Evolutionary conservation across 2,329 filamentous ascomycete species (phyloP), one percentile per base, ranked within the genome.

Genomic region (Ascochyta rabiei): DNA sequence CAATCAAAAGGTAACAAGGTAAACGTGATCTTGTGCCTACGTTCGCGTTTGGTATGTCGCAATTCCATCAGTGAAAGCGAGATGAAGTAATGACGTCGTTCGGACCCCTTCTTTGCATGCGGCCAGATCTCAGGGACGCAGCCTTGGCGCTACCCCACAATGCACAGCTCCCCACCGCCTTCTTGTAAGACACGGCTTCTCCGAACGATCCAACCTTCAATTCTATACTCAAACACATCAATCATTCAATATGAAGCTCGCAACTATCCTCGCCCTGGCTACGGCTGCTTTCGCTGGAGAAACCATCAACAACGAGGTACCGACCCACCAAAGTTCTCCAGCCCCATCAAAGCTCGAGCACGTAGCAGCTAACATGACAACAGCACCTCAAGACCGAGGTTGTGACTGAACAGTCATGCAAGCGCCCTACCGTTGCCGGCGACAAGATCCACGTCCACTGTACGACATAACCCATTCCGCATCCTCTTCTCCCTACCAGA

Each of bases 401-500:
- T 63, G 89, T 87, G 46, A 82, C 86, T 55, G 80, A n/a, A n/a
- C 84, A 23, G 89, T 90, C 61, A 85, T 97, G 93, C 81, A 85
- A 86, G 45, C 88, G 91, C 76, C 93, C 90, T 80, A 89, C 78
- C 18, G 65, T 73, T 53, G 64, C 69, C 37, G 91, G 91, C 63
- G 93, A 97, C 79, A 86, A 81, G 61, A 86, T 97, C 71, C 81
- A 87, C 50, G 91, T 97, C 69, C 92, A 97, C 81, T 68, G 52
- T 54, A 33, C 35, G 52, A 28, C n/a, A 5, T 23, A 9, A 9
- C 15, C 16, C 2, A 23, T 13, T 26, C 15, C 38, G n/a, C 40
- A 26, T 12, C 31, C 23, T n/a, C 15, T 13, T 13, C 16, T 19
- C 26, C 28, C 33, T 12, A 24, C 18, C 21, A 7, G 12, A n/a